Evolutionary conservation across 257 asterid species (phyloP).

Genomic region (Catharanthus roseus): DNA sequence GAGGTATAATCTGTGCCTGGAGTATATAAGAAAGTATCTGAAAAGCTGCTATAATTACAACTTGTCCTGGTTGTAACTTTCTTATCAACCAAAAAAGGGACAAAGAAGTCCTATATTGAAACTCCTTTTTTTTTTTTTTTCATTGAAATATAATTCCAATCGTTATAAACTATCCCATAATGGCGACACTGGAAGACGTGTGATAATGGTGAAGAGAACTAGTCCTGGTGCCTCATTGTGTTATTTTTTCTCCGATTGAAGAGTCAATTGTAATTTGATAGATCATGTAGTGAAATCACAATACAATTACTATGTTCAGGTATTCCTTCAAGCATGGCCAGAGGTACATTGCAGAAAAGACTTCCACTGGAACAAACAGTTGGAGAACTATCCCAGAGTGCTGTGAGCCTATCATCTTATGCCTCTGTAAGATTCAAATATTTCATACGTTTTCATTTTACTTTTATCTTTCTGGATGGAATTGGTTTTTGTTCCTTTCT

Average conservation of each 20-base stretch:
- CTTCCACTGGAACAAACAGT: slow-evolving; percentile 42
- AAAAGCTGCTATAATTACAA: neutral
- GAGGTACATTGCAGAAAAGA: slow-evolving; percentile 35
- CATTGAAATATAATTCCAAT: neutral
- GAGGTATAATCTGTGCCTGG: neutral
- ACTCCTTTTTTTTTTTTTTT: too few relatives aligned
- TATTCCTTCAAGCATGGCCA: slow-evolving; percentile 44
- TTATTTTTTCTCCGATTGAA: neutral
- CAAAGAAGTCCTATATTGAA: neutral
- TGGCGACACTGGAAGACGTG: too few relatives aligned
- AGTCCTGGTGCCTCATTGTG: neutral
- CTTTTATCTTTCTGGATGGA: neutral
- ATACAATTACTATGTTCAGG: slow-evolving; percentile 37
- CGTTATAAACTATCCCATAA: too few relatives aligned
- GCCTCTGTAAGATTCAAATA: slow-evolving; percentile 52
- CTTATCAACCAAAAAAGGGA: neutral
- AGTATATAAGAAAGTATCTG: neutral
- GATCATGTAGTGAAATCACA: neutral
- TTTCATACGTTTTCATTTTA: neutral
- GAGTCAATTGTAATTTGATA: neutral
- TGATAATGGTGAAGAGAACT: too few relatives aligned
- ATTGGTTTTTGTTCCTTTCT: neutral
- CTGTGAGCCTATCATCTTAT: slow-evolving; percentile 46
- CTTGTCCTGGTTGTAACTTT: neutral
- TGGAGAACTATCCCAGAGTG: slow-evolving; percentile 40